Evolutionary conservation across 148 eudicot genomes (phyloP).

Genomic region (Polygonum aviculare): DNA sequence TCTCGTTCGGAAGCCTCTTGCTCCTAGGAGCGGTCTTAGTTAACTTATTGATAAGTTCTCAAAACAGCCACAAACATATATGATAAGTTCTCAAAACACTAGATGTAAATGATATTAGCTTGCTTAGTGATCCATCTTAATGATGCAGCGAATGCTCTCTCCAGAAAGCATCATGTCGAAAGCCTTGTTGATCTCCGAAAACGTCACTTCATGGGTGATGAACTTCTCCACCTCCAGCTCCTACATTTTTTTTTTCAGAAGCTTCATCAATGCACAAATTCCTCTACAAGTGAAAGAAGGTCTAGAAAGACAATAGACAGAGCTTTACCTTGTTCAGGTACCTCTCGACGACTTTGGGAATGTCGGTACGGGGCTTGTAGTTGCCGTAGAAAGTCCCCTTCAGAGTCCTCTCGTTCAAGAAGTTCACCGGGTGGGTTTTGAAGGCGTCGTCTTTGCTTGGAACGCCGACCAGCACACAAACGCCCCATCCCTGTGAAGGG

Average conservation of each 20-base stretch:
- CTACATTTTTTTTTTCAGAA: background rate
- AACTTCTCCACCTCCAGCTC: constrained; percentile 49
- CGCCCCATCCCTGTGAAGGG: constrained; percentile 46
- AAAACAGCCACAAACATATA: background rate
- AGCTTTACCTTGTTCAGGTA: constrained; percentile 43
- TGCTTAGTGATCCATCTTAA: constrained; percentile 33
- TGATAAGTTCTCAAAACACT: background rate
- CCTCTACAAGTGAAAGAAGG: background rate
- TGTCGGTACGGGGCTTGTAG: constrained; percentile 41
- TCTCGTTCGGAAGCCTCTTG: constrained; percentile 74
- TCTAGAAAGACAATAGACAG: background rate
- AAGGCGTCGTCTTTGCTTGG: constrained; percentile 48
- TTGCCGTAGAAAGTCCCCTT: constrained; percentile 55
- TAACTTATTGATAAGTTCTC: constrained; percentile 45
- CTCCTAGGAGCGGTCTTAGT: constrained; percentile 56
- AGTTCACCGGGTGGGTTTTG: constrained; percentile 41
- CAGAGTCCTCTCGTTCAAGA: constrained; percentile 41
- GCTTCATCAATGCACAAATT: background rate
- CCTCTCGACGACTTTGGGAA: constrained; percentile 46
- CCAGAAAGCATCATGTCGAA: constrained; percentile 44
- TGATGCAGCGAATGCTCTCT: constrained; percentile 46
- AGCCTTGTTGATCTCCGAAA: constrained; percentile 56
- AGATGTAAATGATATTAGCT: background rate
- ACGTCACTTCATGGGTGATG: constrained; percentile 43
- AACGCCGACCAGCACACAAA: constrained; percentile 51